Evolutionary conservation across 768 basidiomycete species (phyloP), one percentile per base, ranked within the genome.

Genomic region (Aureoboletus auriporus): DNA sequence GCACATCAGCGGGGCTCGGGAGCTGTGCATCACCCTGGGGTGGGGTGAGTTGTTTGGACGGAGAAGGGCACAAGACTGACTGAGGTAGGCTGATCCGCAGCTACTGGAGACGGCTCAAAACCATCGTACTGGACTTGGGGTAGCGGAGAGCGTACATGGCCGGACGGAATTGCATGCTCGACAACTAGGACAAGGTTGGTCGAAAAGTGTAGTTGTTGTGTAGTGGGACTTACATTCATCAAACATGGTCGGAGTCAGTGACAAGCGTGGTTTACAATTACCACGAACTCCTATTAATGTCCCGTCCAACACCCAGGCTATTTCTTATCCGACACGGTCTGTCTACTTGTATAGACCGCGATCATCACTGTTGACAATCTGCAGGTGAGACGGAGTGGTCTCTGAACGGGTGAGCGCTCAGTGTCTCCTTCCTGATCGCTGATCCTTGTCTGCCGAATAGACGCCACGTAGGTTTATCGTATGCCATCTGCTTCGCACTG

Each of bases 311-410:
- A 69, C 90, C 90, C 29, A 78, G 90, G 46, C 69, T 93, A 41
- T 87, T 90, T 65, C 69, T 93, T 40, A 74, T 93, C 57, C 79
- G 90, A 51, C 90, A 93, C 64, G 91, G 87, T 83, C 58, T 60
- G 57, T 51, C 13, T 33, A 17, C n/a, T 20, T 49, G 6, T 47
- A 6, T 17, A 8, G 28, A 23, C 44, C 44, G 16, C 39, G 14
- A 29, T 11, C 30, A 16, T 39, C 36, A 17, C 39, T 12, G n/a
- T 14, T 51, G 43, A 64, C 47, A 4, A 33, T 13, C 0, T 17
- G 10, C 46, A 91, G 89, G 92, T 29, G 88, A 96, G 72, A 97
- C 94, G 2, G 93, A 94, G 65, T 97, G 93, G 93, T 90, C 89
- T 14, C 60, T 86, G 38, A 93, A 87, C 57, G 93, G 92, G 81